Evolutionary conservation across 176 grass and related monocot species (phyloP).

Genomic region (Pharus latifolius): DNA sequence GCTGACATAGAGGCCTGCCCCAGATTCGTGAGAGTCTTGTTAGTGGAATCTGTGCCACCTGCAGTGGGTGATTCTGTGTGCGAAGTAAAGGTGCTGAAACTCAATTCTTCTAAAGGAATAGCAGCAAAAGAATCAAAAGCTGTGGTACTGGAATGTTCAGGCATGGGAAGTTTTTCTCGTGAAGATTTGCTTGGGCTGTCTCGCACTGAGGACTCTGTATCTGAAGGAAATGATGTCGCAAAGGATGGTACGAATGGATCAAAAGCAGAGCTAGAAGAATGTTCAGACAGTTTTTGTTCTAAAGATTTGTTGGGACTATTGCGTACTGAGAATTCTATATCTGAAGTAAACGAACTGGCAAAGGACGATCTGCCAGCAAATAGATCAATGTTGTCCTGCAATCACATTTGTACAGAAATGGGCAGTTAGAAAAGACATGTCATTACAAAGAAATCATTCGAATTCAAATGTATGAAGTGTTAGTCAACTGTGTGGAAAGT

Average conservation of each 20-base stretch:
- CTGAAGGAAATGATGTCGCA: slow-evolving; percentile 21
- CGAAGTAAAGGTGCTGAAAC: slow-evolving; percentile 32
- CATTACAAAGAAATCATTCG: background rate
- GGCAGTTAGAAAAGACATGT: background rate
- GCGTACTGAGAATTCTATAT: slow-evolving; percentile 14
- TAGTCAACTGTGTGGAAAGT: background rate
- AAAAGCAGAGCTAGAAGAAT: slow-evolving; percentile 4
- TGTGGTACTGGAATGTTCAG: slow-evolving; percentile 3
- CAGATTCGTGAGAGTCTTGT: slow-evolving; percentile 6
- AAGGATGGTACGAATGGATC: slow-evolving; percentile 20
- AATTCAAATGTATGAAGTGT: background rate
- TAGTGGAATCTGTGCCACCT: slow-evolving; percentile 2
- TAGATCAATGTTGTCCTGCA: slow-evolving; percentile 47
- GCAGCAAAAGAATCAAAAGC: slow-evolving; percentile 29
- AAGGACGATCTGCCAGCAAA: slow-evolving; percentile 31
- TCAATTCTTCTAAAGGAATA: slow-evolving; percentile 13
- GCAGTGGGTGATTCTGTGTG: background rate
- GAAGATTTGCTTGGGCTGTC: slow-evolving; percentile 4
- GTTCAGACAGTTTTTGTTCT: slow-evolving; percentile 1
- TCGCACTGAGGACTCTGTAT: background rate
- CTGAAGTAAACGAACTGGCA: slow-evolving; percentile 23
- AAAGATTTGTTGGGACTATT: background rate
- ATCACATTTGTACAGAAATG: slow-evolving; percentile 3
- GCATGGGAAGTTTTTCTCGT: slow-evolving; percentile 7
- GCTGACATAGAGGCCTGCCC: background rate